A percentile compares a stretch with the other conserved stretches of the same genome.
Conservation (phyloP, 768 basidiomycete genomes). For the Calvatia gigantea region DNA sequence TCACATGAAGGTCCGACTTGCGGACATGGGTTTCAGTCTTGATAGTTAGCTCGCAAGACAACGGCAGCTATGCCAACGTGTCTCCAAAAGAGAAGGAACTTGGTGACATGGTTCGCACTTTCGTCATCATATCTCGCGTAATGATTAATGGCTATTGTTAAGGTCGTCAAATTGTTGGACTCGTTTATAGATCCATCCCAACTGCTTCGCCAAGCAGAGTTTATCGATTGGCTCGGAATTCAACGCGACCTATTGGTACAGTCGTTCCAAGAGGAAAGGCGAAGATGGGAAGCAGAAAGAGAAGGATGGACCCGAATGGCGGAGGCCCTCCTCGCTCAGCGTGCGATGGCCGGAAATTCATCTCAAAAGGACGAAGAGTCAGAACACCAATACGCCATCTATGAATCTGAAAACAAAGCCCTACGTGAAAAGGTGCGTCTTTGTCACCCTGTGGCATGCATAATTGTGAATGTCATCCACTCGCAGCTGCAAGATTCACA, state of each 20-base stretch:
- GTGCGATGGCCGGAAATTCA: conserved; percentile 31
- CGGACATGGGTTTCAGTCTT: conserved; percentile 35
- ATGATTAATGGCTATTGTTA: conserved; percentile 3
- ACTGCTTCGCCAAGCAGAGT: conserved; percentile 57
- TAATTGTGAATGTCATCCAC: not conserved
- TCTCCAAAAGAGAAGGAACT: conserved; percentile 48
- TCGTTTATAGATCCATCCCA: conserved; percentile 35
- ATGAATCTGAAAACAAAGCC: conserved; percentile 59
- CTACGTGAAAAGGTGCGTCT: conserved; percentile 56
- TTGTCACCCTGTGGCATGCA: not conserved
- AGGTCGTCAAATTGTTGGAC: conserved; percentile 46
- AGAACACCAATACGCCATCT: conserved; percentile 44
- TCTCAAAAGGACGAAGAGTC: conserved; percentile 48
- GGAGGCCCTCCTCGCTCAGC: conserved; percentile 58
- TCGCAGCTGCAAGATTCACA: conserved; percentile 58
- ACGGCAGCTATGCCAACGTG: not conserved
- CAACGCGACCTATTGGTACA: conserved; percentile 58
- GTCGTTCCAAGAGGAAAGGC: conserved; percentile 54
- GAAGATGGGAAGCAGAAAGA: conserved; percentile 59
- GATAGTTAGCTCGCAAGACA: conserved; percentile 7
- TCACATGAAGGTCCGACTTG: conserved; percentile 43
- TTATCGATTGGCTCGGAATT: conserved; percentile 48
- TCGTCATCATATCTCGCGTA: conserved; percentile 7
- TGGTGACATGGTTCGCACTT: conserved; percentile 48
- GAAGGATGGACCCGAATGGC: conserved; percentile 64